Evolutionary conservation across 371 early-diverging fungal genomes (phyloP).

Genomic region (Basidiobolus meristosporus): DNA sequence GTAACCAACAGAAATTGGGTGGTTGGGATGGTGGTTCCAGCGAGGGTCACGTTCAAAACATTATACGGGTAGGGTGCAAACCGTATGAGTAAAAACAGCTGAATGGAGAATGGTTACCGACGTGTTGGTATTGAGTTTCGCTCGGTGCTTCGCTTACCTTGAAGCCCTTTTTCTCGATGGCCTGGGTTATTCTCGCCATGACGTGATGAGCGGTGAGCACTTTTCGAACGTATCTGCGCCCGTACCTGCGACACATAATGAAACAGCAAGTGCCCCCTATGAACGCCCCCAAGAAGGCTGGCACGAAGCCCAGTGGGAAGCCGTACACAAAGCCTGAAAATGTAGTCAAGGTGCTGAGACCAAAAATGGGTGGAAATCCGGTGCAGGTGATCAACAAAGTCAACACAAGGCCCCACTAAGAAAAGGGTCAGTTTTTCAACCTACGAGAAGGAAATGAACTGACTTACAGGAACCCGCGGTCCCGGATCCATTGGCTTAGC

Average conservation of each 20-base stretch:
- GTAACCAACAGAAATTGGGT: slow-evolving; percentile 31
- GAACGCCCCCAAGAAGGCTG: slow-evolving; percentile 10
- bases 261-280: slow-evolving; percentile 13
- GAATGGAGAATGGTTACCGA: background rate
- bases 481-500: background rate
- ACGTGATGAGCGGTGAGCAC: slow-evolving; percentile 7
- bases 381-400: slow-evolving; percentile 3
- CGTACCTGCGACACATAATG: slow-evolving; percentile 7
- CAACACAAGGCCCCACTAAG: slow-evolving; percentile 3
- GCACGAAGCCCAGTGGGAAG: slow-evolving; percentile 12
- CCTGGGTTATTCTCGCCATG: slow-evolving; percentile 9
- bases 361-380: slow-evolving; percentile 7
- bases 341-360: slow-evolving; percentile 5
- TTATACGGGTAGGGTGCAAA: slow-evolving; percentile 62
- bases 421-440: too few species aligned
- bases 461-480: background rate
- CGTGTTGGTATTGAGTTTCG: background rate
- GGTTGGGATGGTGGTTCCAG: slow-evolving; percentile 33
- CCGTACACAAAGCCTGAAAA: slow-evolving; percentile 12
- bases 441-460: too few species aligned
- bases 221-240: slow-evolving; percentile 6
- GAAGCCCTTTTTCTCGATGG: slow-evolving; percentile 17
- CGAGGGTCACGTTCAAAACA: slow-evolving; percentile 43
- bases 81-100: slow-evolving; percentile 43
- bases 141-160: slow-evolving; percentile 7